phyloP scores from a whole-genome alignment of 352 stramenopile species.

The Pythium aphanidermatum region DNA sequence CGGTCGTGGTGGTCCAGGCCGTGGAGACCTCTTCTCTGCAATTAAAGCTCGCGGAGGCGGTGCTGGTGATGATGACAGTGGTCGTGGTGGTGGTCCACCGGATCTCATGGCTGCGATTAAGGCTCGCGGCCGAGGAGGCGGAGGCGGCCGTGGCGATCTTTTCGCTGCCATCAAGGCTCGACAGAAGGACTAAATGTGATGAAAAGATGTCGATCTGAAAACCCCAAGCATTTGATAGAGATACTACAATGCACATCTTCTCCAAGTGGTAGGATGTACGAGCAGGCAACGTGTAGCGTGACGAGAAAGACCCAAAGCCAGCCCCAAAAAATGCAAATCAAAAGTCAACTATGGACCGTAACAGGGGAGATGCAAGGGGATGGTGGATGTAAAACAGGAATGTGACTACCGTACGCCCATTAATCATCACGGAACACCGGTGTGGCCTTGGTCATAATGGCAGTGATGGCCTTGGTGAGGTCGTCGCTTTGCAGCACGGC shows the following conservation, averaged over 20 bases:
- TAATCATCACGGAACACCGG: constrained; percentile 67
- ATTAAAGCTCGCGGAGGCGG: constrained; percentile 20
- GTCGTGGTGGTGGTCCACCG: constrained; percentile 23
- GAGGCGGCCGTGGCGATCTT: constrained; percentile 42
- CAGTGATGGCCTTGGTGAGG: constrained; percentile 64
- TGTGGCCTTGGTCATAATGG: constrained; percentile 59
- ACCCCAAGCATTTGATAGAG: constrained; percentile 13
- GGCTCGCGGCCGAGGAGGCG: constrained; percentile 24
- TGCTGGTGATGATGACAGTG: too few species aligned
- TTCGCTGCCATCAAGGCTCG: constrained; percentile 53
- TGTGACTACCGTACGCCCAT: background rate
- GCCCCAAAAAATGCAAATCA: too few species aligned
- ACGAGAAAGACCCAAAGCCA: too few species aligned
- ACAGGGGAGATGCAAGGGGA: too few species aligned
- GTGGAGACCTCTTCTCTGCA: constrained; percentile 20
- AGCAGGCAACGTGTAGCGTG: too few species aligned
- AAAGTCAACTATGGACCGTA: too few species aligned
- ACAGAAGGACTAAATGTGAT: constrained; percentile 40
- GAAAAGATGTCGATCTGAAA: background rate
- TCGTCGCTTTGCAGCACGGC: constrained; percentile 84
- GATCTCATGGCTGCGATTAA: constrained; percentile 72
- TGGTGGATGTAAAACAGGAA: background rate
- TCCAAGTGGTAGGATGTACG: too few species aligned
- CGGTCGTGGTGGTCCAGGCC: constrained; percentile 12
- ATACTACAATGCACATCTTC: constrained; percentile 13